phyloP scores from a whole-genome alignment of 1,139 yeast species.

The Scheffersomyces illinoinensis region DNA sequence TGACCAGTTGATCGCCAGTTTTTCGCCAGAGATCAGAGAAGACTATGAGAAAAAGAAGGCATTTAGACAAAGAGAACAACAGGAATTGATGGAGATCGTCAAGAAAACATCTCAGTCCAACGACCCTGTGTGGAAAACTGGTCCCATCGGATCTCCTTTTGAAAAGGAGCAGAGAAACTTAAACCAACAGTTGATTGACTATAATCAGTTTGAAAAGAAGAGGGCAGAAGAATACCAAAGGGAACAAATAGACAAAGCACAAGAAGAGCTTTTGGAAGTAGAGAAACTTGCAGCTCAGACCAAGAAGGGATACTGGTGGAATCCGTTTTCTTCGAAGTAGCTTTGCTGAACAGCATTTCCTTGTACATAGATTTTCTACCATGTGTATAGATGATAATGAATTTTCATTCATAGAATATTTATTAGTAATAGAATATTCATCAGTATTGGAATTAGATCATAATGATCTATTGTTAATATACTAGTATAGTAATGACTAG shows the following conservation, averaged over 20 bases:
- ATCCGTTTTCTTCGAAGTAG: constrained; percentile 8
- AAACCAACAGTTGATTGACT: constrained; percentile 39
- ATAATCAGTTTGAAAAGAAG: constrained; percentile 50
- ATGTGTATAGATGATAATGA: background rate
- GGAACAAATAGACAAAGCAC: constrained; percentile 46
- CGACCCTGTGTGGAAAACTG: constrained; percentile 83
- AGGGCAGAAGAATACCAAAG: constrained; percentile 47
- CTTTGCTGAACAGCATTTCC: constrained; percentile 8
- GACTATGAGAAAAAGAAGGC: constrained; percentile 70
- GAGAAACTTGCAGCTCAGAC: constrained; percentile 32
- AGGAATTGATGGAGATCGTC: constrained; percentile 65
- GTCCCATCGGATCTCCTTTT: constrained; percentile 66
- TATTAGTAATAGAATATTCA: background rate
- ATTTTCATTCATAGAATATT: background rate
- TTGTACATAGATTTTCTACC: background rate
- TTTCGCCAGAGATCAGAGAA: constrained; percentile 82
- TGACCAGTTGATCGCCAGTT: constrained; percentile 67
- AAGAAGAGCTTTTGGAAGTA: constrained; percentile 44
- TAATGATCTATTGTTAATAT: background rate
- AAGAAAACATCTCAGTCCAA: constrained; percentile 60
- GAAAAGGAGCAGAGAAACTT: constrained; percentile 32
- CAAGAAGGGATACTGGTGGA: constrained; percentile 36
- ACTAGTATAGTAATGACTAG: constrained; percentile 3
- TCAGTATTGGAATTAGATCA: background rate
- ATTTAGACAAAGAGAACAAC: constrained; percentile 64